A percentile compares a stretch with the other conserved stretches of the same genome.
Evolutionary conservation across 2,329 filamentous ascomycete species (phyloP).

Genomic region (Torrubiellomyces zombiae): DNA sequence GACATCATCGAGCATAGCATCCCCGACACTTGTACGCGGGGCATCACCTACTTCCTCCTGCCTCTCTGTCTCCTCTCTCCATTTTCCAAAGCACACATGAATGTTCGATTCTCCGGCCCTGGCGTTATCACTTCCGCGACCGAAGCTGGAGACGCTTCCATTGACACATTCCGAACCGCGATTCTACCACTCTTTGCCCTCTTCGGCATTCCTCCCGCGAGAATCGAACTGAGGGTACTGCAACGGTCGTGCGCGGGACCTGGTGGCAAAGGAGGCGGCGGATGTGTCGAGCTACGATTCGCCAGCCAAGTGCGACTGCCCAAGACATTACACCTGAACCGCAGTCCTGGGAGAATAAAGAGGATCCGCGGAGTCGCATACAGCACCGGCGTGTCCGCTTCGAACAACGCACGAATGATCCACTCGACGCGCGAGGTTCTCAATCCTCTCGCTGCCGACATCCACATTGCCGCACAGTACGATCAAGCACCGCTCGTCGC

Average conservation of each 20-base stretch:
- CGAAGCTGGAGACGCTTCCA: conserved; percentile 68
- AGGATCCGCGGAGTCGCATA: conserved; percentile 87
- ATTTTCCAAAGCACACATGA: conserved; percentile 82
- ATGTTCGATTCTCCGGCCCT: conserved; percentile 75
- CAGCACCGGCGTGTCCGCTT: conserved; percentile 76
- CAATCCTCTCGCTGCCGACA: conserved; percentile 73
- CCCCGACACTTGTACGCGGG: conserved; percentile 58
- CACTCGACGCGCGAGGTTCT: conserved; percentile 74
- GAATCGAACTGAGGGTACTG: conserved; percentile 74
- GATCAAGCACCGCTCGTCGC: conserved; percentile 45
- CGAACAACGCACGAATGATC: conserved; percentile 92
- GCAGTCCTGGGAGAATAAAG: conserved; percentile 72
- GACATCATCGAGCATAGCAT: conserved; percentile 72
- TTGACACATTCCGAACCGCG: conserved; percentile 86
- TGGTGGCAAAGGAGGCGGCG: conserved; percentile 65
- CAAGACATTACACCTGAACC: conserved; percentile 76
- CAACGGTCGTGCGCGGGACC: conserved; percentile 62
- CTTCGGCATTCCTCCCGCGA: conserved; percentile 66
- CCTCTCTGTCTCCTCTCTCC: conserved; percentile 81
- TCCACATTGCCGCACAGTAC: conserved; percentile 74
- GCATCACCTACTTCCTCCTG: conserved; percentile 81
- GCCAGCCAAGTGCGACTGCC: conserved; percentile 85
- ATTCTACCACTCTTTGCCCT: conserved; percentile 78
- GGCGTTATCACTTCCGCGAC: conserved; percentile 87
- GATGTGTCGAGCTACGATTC: conserved; percentile 85